A percentile compares a stretch with the other conserved stretches of the same genome.
phyloP scores from a whole-genome alignment of 208 protist genomes.

The Crithidia acanthocephali region DNA sequence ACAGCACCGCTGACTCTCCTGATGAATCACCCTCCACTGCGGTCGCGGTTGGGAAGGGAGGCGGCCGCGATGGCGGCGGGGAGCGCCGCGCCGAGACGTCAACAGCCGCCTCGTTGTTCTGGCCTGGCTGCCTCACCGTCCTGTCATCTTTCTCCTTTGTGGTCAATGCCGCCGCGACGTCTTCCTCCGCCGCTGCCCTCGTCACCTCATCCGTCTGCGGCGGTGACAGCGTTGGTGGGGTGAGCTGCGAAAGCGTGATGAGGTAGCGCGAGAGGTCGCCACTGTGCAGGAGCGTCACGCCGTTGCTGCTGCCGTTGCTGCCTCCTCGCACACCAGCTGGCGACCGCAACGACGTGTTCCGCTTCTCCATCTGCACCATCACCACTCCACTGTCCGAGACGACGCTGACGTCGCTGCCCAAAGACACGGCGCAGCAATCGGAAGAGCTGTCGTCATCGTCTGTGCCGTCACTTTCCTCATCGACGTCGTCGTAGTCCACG shows the following conservation, averaged over 20 bases:
- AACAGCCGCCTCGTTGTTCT: no score
- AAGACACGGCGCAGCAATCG: constrained; percentile 4
- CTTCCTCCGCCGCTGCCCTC: no score
- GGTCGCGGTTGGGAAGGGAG: no score
- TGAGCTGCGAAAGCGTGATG: not conserved
- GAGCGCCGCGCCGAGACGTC: no score
- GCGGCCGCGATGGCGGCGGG: no score
- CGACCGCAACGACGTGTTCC: constrained; percentile 1
- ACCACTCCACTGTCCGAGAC: not conserved
- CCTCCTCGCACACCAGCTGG: not conserved
- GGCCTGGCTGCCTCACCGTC: not conserved
- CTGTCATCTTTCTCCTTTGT: not conserved
- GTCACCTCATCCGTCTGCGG: no score
- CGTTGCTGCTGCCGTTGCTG: not conserved
- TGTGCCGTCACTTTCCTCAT: not conserved
- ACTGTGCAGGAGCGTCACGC: constrained; percentile 20
- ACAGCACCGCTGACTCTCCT: not conserved
- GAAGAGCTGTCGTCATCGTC: not conserved
- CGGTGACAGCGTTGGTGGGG: not conserved
- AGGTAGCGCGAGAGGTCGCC: constrained; percentile 22
- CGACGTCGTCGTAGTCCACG: constrained; percentile 6
- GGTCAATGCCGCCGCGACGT: not conserved
- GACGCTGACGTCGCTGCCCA: not conserved
- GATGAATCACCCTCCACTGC: no score
- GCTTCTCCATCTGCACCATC: constrained; percentile 4